Evolutionary conservation across 2,329 filamentous ascomycete genomes (phyloP), one percentile per base, ranked within the genome.

Genomic region (Fusarium sulawesiense): DNA sequence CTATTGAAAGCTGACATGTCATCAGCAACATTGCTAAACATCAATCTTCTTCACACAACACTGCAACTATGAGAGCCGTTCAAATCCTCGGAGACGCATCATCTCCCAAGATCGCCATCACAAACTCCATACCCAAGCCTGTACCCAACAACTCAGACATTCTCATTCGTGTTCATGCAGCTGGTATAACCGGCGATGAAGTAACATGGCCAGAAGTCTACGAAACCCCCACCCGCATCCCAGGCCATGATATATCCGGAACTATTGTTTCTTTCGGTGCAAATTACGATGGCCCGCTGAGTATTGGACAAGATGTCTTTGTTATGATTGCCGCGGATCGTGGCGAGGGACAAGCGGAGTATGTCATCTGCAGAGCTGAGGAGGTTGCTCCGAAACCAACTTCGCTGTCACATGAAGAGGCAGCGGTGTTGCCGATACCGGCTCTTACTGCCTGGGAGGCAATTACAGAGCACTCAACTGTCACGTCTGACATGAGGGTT

Each of bases 241-340:
- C 79, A 0, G 80, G 79, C 0, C 79, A 80, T 45, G 79, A 81
- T 27, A 60, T 81, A 20, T 80, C 79, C 4, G 79, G 79, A 21
- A 61, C 68, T 7, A 60, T 81, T n/a, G 63, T 56, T 3, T 68
- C 64, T 1, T 50, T 80, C 3, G 68, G 68, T 3, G 55, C 68
- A 2, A 11, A 34, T 1, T 71, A 71, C 1, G 14, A 10, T 0
- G 68, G 68, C 0, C 6, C 48, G 1, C 16, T 71, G 0, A 4
- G 12, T 2, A 1, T 71, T 0, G 68, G 64, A 0, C 51, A 68
- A 11, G 21, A 50, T 0, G 21, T 68, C 1, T 65, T 40, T 21
- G 56, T 56, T 0, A 7, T 64, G 10, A 27, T 71, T 12, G 20
- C 42, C 0, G 56, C 68, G 6, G 14, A 56, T 1, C 27, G 47